phyloP scores from a whole-genome alignment of 2,329 filamentous ascomycete genomes.

The Dothideomycetidae sp. region DNA sequence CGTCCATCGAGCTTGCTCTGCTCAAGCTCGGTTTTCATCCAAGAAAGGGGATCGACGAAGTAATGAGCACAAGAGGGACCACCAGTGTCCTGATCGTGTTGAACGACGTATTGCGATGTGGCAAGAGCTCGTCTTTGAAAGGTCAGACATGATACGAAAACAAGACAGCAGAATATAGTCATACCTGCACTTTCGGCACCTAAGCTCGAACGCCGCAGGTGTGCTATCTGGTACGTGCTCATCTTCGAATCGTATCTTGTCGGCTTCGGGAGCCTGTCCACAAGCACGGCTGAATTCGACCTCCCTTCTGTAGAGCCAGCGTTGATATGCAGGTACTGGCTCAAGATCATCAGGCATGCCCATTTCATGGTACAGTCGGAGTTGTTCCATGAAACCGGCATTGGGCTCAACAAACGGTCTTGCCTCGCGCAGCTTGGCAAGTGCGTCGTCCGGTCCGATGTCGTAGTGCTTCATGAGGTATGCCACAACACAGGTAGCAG shows the following conservation, averaged over 20 bases:
- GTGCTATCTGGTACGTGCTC: constrained; percentile 34
- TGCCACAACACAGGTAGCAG: constrained; percentile 68
- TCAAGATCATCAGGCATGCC: constrained; percentile 58
- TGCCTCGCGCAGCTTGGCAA: constrained; percentile 53
- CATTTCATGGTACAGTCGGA: constrained; percentile 80
- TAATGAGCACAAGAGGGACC: constrained; percentile 58
- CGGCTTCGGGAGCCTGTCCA: constrained; percentile 61
- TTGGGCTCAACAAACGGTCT: constrained; percentile 80
- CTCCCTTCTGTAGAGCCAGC: constrained; percentile 55
- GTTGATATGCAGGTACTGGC: constrained; percentile 61
- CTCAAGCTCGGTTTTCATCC: constrained; percentile 85
- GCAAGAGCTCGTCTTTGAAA: constrained; percentile 43
- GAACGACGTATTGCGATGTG: constrained; percentile 51
- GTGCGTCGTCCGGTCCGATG: constrained; percentile 46
- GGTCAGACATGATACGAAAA: constrained; percentile 4
- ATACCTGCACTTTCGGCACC: constrained; percentile 83
- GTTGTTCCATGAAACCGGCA: constrained; percentile 76
- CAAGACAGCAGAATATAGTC: constrained; percentile 15
- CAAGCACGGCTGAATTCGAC: constrained; percentile 55
- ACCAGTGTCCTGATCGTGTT: constrained; percentile 35
- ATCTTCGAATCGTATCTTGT: constrained; percentile 70
- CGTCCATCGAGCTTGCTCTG: constrained; percentile 71
- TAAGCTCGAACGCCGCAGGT: constrained; percentile 44
- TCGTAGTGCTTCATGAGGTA: constrained; percentile 55
- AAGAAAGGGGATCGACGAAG: constrained; percentile 82